Conservation (phyloP, 352 stramenopile species). For the Aphanomyces invadans region DNA sequence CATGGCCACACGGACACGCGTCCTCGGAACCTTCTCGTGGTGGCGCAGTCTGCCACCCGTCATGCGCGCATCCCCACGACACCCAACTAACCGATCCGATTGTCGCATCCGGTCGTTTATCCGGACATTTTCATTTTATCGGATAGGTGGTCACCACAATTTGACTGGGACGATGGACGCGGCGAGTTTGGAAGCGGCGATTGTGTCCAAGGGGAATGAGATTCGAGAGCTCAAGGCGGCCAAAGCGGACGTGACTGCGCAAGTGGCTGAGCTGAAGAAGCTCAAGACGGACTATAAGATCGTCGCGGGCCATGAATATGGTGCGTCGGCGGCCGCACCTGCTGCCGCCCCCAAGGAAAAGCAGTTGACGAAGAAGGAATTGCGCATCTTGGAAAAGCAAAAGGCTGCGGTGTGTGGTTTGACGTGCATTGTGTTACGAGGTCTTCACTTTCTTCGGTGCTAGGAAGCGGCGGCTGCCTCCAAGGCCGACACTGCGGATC, state of each 20-base stretch:
- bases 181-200: constrained; percentile 4
- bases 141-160: not conserved
- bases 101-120: not conserved
- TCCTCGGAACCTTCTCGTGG: too few species aligned
- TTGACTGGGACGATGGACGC: constrained; percentile 6
- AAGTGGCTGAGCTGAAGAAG: constrained; percentile 16
- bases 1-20: too few species aligned
- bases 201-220: constrained; percentile 12
- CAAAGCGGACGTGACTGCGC: constrained; percentile 9
- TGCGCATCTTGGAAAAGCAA: constrained; percentile 82
- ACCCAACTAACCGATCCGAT: too few species aligned
- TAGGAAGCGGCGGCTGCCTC: constrained; percentile 35
- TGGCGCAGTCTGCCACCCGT: too few species aligned
- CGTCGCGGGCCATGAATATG: constrained; percentile 25
- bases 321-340: constrained; percentile 27
- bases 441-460: not conserved
- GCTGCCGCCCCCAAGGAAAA: constrained; percentile 44
- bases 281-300: constrained; percentile 14
- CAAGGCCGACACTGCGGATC: constrained; percentile 32
- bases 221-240: constrained; percentile 18
- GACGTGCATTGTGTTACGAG: not conserved
- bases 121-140: not conserved
- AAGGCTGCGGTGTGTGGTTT: constrained; percentile 50
- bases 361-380: constrained; percentile 86
- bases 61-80: too few species aligned